A percentile compares a stretch with the other conserved stretches of the same genome.
Conservation (phyloP, 176 grass and related monocot species). For the Cocos nucifera region DNA sequence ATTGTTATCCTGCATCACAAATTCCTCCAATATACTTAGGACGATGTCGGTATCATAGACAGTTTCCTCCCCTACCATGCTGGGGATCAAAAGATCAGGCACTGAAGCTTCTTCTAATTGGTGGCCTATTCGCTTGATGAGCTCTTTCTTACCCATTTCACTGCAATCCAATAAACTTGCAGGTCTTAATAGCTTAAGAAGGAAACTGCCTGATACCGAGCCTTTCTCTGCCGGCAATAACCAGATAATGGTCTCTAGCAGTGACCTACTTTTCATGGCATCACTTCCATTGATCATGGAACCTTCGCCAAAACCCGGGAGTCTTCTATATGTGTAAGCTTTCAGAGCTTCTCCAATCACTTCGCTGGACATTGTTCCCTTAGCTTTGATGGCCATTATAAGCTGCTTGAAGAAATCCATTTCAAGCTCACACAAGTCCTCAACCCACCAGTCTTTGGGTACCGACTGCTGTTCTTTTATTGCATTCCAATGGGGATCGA, state of each 20-base stretch:
- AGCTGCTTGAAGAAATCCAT: constrained; percentile 77
- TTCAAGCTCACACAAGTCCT: constrained; percentile 72
- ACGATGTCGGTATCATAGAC: constrained; percentile 83
- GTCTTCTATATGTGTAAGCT: constrained; percentile 75
- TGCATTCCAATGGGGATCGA: constrained; percentile 53
- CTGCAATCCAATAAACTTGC: constrained; percentile 54
- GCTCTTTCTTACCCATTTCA: constrained; percentile 68
- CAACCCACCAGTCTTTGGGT: constrained; percentile 95
- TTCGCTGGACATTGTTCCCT: constrained; percentile 39
- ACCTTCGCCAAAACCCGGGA: constrained; percentile 64
- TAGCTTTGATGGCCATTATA: constrained; percentile 61
- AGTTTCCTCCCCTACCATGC: constrained; percentile 50
- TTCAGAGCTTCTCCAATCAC: constrained; percentile 89
- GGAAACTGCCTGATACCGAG: constrained; percentile 87
- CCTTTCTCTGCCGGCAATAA: constrained; percentile 75
- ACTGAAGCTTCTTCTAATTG: constrained; percentile 79
- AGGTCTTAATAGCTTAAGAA: constrained; percentile 77
- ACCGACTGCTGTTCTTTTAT: constrained; percentile 54
- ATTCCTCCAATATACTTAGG: constrained; percentile 78
- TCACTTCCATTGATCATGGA: constrained; percentile 62
- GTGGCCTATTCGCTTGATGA: constrained; percentile 70
- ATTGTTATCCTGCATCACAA: constrained; percentile 52
- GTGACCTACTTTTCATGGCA: constrained; percentile 37
- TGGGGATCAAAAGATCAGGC: constrained; percentile 80
- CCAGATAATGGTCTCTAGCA: constrained; percentile 77